Evolutionary conservation across 139 green algal genomes (phyloP), one percentile per base, ranked within the genome.

Genomic region (Chlamydomonas incerta): DNA sequence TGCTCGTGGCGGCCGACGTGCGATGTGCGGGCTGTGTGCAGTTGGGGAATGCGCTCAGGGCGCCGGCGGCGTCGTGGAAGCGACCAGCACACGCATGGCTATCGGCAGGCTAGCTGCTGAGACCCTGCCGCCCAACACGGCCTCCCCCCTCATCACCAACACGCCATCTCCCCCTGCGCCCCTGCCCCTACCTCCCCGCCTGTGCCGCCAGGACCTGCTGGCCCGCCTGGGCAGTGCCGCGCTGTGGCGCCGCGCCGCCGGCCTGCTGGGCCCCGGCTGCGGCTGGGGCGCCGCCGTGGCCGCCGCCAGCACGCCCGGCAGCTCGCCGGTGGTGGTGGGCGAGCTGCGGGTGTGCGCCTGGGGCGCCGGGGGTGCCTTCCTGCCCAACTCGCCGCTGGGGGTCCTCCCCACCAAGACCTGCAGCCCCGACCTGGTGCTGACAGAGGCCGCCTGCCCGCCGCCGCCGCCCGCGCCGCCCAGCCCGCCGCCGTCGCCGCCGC

Each of bases 251-350:
- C 23, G 28, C 24, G 79, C 66, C 3, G 52, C 20, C 2, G 21
- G 6, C 1, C n/a, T 76, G 37, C 79, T 85, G 28, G 23, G 57
- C 47, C 79, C 79, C 10, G 33, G 23, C 31, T 85, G 79, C 67
- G 79, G 79, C 66, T 85, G 79, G 79, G 79, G 66, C 23, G 79
- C 79, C n/a, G 24, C 79, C 1, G 66, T 85, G 63, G 29, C 35
- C 20, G 41, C 63, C 3, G 24, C 60, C 60, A 15, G 18, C 6
- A 24, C 46, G 52, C 13, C 52, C 1, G 50, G 37, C 24, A 24
- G 8, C 24, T 3, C 10, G 18, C 24, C 60, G 18, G 24, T 11
- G 18, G 18, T 66, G 24, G 24, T 11, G 8, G 60, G 18, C 24
- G 67, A 65, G 24, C 41, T 85, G 11, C 72, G 47, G 24, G n/a